phyloP scores from a whole-genome alignment of 73 alveolate genomes.

The Symbiodinium natans region DNA sequence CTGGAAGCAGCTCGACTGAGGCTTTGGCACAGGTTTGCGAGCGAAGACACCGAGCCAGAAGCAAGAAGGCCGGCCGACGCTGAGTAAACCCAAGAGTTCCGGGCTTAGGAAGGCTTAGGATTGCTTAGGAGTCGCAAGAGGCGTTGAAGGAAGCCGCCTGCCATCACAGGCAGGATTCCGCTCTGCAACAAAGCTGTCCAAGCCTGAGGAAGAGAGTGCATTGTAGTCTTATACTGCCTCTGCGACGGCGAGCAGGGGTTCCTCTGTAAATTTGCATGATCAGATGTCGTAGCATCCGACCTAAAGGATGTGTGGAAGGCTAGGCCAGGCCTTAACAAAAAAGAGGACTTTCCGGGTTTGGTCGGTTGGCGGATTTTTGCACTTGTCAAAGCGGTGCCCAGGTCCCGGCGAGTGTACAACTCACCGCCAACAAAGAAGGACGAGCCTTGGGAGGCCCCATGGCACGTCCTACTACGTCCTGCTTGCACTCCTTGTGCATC shows the following conservation, averaged over 20 bases:
- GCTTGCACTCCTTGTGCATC: background rate
- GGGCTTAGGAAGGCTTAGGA: too few relatives aligned
- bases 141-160: too few relatives aligned
- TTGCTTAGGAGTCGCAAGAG: too few relatives aligned
- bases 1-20: background rate
- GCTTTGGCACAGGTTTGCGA: background rate
- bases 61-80: background rate
- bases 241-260: too few relatives aligned
- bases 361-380: too few relatives aligned
- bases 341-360: too few relatives aligned
- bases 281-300: too few relatives aligned
- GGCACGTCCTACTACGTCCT: background rate
- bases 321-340: too few relatives aligned
- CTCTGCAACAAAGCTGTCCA: background rate
- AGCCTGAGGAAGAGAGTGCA: background rate
- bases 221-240: too few relatives aligned
- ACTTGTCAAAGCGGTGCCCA: background rate
- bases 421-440: background rate
- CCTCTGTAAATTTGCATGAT: too few relatives aligned
- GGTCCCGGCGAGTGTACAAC: background rate
- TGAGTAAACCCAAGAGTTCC: too few relatives aligned
- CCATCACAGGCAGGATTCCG: background rate
- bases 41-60: background rate
- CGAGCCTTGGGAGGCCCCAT: background rate
- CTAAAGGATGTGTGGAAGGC: too few relatives aligned